These are phyloP conservation scores for Gaeumannomyces tritici DNA, from an alignment of 2,329 filamentous ascomycete genomes.

Conservation along the genomic window DNA sequence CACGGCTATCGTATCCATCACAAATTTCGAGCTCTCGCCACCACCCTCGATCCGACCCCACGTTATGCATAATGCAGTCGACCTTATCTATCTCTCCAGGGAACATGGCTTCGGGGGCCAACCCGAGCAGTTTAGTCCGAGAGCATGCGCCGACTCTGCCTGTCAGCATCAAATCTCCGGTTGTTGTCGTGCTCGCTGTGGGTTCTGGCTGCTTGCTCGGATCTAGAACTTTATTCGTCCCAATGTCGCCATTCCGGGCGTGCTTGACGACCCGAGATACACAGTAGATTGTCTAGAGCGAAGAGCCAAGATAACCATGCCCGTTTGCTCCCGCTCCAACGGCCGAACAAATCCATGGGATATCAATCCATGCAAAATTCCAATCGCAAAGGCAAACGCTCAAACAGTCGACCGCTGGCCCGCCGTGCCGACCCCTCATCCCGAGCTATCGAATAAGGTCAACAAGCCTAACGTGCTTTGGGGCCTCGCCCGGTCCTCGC, in stretches of 20 bases:
- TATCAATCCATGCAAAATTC: not conserved
- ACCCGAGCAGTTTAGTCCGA: not conserved
- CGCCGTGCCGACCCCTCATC: too few relatives aligned
- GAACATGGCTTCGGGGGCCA: too few relatives aligned
- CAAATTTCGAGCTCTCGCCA: not conserved
- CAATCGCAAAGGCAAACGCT: not conserved
- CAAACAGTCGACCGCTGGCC: not conserved
- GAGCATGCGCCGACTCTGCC: not conserved
- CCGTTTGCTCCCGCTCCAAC: too few relatives aligned
- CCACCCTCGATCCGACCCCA: too few relatives aligned
- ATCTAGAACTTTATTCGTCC: too few relatives aligned
- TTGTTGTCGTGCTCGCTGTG: too few relatives aligned
- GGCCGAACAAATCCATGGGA: not conserved
- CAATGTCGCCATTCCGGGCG: too few relatives aligned
- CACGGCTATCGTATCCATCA: not conserved
- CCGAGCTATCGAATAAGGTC: not conserved
- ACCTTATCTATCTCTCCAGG: not conserved
- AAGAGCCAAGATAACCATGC: not conserved
- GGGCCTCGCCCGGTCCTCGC: too few relatives aligned
- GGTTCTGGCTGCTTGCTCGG: too few relatives aligned
- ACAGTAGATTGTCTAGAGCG: not conserved
- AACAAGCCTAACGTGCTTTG: not conserved
- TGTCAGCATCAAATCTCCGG: not conserved
- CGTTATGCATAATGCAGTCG: not conserved
- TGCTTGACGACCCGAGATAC: too few relatives aligned